Conservation (phyloP, 2,329 filamentous ascomycete genomes). For the Sclerotinia glacialis region DNA sequence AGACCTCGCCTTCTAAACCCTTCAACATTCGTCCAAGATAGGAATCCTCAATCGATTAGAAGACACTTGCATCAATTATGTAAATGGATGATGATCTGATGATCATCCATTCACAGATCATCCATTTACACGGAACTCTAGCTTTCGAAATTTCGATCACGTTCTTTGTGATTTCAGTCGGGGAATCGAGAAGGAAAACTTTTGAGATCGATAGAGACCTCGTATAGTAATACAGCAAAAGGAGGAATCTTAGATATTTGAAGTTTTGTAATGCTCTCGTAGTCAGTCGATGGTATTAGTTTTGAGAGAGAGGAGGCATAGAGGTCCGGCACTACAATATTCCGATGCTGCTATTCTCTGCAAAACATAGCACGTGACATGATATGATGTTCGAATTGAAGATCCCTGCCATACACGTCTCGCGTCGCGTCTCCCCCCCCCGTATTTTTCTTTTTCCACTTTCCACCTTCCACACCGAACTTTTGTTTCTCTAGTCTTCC, state of each 20-base stretch:
- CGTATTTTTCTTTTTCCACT: conserved; percentile 18
- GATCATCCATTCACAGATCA: too few species aligned
- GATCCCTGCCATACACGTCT: conserved; percentile 16
- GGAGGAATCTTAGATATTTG: background rate
- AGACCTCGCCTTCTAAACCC: background rate
- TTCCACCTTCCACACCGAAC: conserved; percentile 7
- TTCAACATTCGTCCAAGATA: too few species aligned
- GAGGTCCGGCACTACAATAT: too few species aligned
- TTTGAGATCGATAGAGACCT: too few species aligned
- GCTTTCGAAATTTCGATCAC: background rate
- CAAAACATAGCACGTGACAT: background rate
- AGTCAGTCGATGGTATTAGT: too few species aligned
- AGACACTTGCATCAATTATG: background rate
- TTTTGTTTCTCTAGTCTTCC: conserved; percentile 2
- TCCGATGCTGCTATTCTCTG: too few species aligned
- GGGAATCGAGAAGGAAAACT: too few species aligned
- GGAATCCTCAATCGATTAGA: background rate
- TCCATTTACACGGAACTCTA: too few species aligned
- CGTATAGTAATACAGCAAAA: background rate
- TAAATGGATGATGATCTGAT: background rate
- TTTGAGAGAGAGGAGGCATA: too few species aligned
- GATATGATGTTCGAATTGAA: background rate
- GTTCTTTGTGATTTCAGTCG: background rate
- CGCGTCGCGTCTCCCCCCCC: conserved; percentile 21
- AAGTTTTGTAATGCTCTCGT: too few species aligned